Evolutionary conservation across 1,284 basidiomycete species (phyloP).

Genomic region (Sanguinoderma infundibulare): DNA sequence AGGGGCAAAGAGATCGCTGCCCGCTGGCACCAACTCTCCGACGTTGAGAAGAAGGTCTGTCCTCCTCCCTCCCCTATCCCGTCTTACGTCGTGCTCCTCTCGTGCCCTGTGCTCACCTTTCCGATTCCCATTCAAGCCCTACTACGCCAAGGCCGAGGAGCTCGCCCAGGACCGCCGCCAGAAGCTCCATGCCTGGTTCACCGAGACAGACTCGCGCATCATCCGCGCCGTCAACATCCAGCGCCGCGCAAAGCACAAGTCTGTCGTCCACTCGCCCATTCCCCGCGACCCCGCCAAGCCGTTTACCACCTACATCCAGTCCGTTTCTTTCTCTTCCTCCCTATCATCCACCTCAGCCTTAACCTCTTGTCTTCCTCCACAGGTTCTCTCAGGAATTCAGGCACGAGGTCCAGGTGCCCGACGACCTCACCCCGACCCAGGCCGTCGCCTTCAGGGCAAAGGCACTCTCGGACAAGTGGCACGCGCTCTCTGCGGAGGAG

Average conservation of each 20-base stretch:
- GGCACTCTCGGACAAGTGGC: not conserved
- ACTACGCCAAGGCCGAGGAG: conserved; percentile 11
- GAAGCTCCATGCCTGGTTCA: conserved; percentile 18
- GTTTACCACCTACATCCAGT: not conserved
- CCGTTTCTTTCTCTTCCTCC: not conserved
- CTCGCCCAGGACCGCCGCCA: conserved; percentile 3
- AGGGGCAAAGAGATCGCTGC: not conserved
- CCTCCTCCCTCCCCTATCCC: not conserved
- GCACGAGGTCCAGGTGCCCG: not conserved
- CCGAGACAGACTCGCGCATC: conserved; percentile 13
- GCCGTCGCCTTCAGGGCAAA: not conserved
- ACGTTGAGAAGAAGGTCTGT: conserved; percentile 29
- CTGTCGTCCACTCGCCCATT: not conserved
- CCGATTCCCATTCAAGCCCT: not conserved
- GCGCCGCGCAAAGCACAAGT: conserved; percentile 1
- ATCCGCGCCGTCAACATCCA: conserved; percentile 22
- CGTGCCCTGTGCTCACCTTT: not conserved
- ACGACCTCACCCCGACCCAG: not conserved
- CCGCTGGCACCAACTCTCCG: conserved; percentile 22
- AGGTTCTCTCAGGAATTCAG: not conserved
- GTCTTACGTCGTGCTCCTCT: not conserved
- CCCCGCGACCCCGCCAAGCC: not conserved
- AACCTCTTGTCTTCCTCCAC: not conserved
- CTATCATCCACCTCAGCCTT: not conserved
- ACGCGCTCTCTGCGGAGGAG: not conserved